Conservation (phyloP, 2,329 filamentous ascomycete genomes). For the Exophiala calicioides region DNA sequence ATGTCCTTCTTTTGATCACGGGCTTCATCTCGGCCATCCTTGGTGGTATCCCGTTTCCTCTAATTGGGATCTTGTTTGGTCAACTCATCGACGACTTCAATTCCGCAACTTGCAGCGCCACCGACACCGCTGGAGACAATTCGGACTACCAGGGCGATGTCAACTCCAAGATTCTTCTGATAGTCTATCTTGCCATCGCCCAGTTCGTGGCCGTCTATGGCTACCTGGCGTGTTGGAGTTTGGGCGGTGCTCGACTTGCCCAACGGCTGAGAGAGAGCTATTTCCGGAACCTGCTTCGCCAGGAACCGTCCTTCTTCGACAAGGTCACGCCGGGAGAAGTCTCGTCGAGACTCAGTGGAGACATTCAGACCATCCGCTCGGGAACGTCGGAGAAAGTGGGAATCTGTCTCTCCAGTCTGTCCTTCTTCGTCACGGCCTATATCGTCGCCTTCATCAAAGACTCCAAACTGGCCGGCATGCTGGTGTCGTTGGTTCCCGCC, state of each 20-base stretch:
- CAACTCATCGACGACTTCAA: conserved; percentile 43
- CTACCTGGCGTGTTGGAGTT: conserved; percentile 64
- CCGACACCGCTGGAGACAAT: not conserved
- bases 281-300: conserved; percentile 27
- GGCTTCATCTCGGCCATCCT: conserved; percentile 39
- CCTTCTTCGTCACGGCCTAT: conserved; percentile 52
- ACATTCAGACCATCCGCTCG: conserved; percentile 49
- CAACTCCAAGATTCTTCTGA: conserved; percentile 60
- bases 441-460: conserved; percentile 53
- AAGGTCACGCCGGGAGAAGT: conserved; percentile 49
- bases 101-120: conserved; percentile 16
- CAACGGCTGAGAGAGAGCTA: conserved; percentile 60
- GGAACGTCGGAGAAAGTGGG: conserved; percentile 55
- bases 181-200: conserved; percentile 66
- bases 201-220: conserved; percentile 66
- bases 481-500: conserved; percentile 49
- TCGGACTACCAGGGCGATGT: conserved; percentile 44
- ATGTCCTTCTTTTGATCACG: conserved; percentile 17
- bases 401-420: conserved; percentile 46
- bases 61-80: conserved; percentile 44
- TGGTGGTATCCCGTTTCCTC: conserved; percentile 41
- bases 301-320: conserved; percentile 37
- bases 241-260: conserved; percentile 64
- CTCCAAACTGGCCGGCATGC: conserved; percentile 46
- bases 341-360: conserved; percentile 48